A percentile compares a stretch with the other conserved stretches of the same genome.
Conservation (phyloP, 495 filamentous ascomycete species). For the Acidomyces sp. region DNA sequence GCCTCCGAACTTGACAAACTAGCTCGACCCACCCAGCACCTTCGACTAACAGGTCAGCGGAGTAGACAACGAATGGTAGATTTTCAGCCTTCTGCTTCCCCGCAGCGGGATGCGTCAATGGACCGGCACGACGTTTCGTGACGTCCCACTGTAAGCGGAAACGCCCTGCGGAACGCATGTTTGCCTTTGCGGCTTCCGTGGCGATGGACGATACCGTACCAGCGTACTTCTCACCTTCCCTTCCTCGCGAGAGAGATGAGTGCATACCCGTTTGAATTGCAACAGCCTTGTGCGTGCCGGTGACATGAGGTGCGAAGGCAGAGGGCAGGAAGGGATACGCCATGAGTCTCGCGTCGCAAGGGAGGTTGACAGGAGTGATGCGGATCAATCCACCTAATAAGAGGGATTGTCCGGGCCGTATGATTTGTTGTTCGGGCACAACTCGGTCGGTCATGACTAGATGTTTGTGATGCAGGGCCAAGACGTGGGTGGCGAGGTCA, state of each 20-base stretch:
- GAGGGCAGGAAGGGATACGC: constrained; percentile 53
- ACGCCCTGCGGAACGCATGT: constrained; percentile 53
- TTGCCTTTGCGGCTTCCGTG: constrained; percentile 40
- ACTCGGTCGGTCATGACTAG: constrained; percentile 66
- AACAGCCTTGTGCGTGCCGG: constrained; percentile 53
- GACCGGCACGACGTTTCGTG: constrained; percentile 55
- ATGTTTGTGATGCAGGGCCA: constrained; percentile 44
- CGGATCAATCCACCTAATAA: constrained; percentile 75
- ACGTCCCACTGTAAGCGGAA: constrained; percentile 69
- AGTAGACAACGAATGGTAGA: constrained; percentile 66
- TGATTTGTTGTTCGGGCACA: constrained; percentile 49
- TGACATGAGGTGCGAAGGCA: constrained; percentile 51
- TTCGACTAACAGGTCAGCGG: constrained; percentile 76
- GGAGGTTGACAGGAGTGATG: constrained; percentile 60
- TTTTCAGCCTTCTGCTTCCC: constrained; percentile 38
- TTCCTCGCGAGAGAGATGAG: constrained; percentile 16
- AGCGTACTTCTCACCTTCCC: constrained; percentile 42
- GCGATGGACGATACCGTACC: constrained; percentile 44
- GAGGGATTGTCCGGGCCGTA: constrained; percentile 71
- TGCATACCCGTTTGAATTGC: constrained; percentile 44
- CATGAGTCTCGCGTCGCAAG: too few species aligned
- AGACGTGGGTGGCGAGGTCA: constrained; percentile 54
- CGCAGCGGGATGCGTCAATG: constrained; percentile 39
- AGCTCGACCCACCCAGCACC: constrained; percentile 90
- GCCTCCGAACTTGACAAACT: constrained; percentile 58